Conservation (phyloP, 2,329 filamentous ascomycete species). For the Colletotrichum sp. region DNA sequence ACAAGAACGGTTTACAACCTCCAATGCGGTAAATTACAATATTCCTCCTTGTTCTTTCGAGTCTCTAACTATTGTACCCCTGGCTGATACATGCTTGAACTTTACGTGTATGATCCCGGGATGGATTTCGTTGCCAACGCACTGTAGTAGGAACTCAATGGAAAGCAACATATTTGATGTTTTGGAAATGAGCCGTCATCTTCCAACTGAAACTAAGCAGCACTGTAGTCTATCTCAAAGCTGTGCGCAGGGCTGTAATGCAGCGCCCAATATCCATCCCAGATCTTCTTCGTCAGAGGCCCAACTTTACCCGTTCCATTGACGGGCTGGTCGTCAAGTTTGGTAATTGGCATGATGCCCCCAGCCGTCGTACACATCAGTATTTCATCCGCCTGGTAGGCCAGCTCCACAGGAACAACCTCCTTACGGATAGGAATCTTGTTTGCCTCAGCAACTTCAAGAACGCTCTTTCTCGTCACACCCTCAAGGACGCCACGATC, state of each 20-base stretch:
- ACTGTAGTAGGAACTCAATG: not conserved
- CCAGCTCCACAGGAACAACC: conserved; percentile 44
- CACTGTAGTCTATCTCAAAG: conserved; percentile 34
- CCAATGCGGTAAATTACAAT: not conserved
- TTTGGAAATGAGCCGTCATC: not conserved
- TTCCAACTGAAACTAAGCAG: not conserved
- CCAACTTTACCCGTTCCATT: conserved; percentile 45
- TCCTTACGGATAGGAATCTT: conserved; percentile 42
- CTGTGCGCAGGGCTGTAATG: conserved; percentile 45
- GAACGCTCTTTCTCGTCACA: conserved; percentile 52
- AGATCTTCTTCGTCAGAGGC: conserved; percentile 50
- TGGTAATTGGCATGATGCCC: conserved; percentile 57
- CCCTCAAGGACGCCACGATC: conserved; percentile 54
- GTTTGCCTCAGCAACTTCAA: conserved; percentile 42
- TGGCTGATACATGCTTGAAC: not conserved
- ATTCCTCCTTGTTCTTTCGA: not conserved
- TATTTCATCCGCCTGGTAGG: conserved; percentile 51
- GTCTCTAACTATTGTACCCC: not conserved
- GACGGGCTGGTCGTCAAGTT: conserved; percentile 47
- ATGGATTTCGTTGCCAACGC: not conserved
- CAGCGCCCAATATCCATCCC: conserved; percentile 56
- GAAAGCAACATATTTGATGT: not conserved
- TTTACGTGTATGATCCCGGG: not conserved
- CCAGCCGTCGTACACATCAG: conserved; percentile 61
- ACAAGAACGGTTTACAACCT: not conserved